Percentiles rank a stretch among this genome's conserved stretches.
Evolutionary conservation across 2,329 filamentous ascomycete genomes (phyloP).

Genomic region (Fusarium tricinctum): DNA sequence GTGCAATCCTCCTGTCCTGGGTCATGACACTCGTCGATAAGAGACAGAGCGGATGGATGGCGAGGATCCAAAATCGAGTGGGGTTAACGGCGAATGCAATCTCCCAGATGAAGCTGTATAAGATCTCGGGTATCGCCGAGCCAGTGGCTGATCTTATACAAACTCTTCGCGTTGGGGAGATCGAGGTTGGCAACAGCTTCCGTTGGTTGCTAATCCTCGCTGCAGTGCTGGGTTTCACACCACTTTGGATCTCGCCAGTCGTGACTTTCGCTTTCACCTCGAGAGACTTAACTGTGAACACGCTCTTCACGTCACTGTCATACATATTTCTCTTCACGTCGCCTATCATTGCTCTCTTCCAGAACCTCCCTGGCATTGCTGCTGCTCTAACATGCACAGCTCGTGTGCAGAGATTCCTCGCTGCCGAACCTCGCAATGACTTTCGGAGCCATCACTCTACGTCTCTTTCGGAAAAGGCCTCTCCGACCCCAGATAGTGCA

Average conservation of each 20-base stretch:
- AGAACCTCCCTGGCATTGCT: slow-evolving; percentile 52
- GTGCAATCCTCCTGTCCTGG: slow-evolving; percentile 36
- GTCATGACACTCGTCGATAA: slow-evolving; percentile 33
- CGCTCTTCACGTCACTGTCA: slow-evolving; percentile 54
- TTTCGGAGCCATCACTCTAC: slow-evolving; percentile 25
- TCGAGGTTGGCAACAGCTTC: slow-evolving; percentile 48
- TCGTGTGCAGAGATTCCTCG: slow-evolving; percentile 57
- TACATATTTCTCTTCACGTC: slow-evolving; percentile 54
- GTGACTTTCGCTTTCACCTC: slow-evolving; percentile 53
- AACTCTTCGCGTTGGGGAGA: slow-evolving; percentile 49
- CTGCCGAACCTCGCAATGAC: slow-evolving; percentile 46
- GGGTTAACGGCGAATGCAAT: slow-evolving; percentile 52
- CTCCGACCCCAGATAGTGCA: fast-evolving
- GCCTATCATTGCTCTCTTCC: slow-evolving; percentile 53
- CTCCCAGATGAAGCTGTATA: slow-evolving; percentile 53
- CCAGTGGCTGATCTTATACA: slow-evolving; percentile 52
- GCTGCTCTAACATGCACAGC: slow-evolving; percentile 52
- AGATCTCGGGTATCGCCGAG: slow-evolving; percentile 50
- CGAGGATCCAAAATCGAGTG: slow-evolving; percentile 53
- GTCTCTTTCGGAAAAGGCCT: slow-evolving; percentile 14
- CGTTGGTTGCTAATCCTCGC: slow-evolving; percentile 47
- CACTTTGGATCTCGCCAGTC: slow-evolving; percentile 54
- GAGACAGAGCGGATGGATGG: slow-evolving; percentile 56
- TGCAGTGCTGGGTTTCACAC: slow-evolving; percentile 52
- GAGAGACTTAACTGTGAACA: slow-evolving; percentile 44